These are phyloP conservation scores for Cetradonia linearis DNA, from an alignment of 495 filamentous ascomycete species.

Conservation along the genomic window DNA sequence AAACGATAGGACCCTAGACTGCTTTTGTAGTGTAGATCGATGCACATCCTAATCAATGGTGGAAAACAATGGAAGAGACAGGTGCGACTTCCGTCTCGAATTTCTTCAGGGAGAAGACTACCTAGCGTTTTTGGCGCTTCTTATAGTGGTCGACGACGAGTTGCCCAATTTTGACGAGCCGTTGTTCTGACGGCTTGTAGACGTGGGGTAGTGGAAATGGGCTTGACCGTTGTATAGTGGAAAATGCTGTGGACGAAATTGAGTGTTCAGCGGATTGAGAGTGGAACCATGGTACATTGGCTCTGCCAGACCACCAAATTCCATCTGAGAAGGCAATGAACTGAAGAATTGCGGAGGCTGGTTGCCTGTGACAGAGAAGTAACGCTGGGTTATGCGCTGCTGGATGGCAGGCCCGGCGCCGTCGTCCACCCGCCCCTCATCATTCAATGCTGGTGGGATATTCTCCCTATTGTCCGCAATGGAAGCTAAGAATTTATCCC, in stretches of 20 bases:
- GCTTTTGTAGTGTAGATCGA: not conserved
- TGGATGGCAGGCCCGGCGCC: not conserved
- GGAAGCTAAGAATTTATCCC: not conserved
- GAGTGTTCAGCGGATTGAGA: constrained; percentile 33
- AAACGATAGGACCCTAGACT: not conserved
- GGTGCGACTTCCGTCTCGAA: not conserved
- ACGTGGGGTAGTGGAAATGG: not conserved
- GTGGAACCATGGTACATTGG: constrained; percentile 29
- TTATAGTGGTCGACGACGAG: not conserved
- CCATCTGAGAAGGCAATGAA: constrained; percentile 27
- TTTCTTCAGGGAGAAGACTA: not conserved
- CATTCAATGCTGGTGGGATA: constrained; percentile 35
- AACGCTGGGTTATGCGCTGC: constrained; percentile 25
- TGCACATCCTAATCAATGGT: not conserved
- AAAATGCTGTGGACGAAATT: constrained; percentile 15
- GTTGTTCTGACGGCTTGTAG: not conserved
- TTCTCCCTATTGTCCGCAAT: constrained; percentile 33
- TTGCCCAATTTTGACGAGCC: not conserved
- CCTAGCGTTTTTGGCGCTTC: not conserved
- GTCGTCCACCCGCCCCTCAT: constrained; percentile 29
- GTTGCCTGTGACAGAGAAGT: constrained; percentile 24
- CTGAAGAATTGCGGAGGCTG: constrained; percentile 32
- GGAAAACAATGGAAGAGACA: not conserved
- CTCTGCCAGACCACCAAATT: constrained; percentile 28
- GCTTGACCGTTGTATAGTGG: not conserved